Base-by-base conservation (phyloP, 2,329 filamentous ascomycete genomes). In the Coniosporium tulheliwenetii region DNA sequence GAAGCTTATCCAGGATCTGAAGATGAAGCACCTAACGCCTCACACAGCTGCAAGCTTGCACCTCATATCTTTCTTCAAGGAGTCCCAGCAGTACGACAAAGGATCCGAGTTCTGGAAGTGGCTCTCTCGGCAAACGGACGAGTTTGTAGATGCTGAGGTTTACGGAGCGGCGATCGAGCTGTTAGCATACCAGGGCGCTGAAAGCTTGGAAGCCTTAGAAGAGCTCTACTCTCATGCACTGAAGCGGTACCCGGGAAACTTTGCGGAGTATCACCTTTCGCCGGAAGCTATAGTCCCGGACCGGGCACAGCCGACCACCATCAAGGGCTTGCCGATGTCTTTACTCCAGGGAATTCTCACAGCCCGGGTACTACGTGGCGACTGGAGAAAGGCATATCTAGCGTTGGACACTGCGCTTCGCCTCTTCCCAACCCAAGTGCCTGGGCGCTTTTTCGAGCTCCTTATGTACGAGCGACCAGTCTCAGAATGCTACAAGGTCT, bases 91-190 rank as follows among this genome's bases (percentile, higher is more conserved):
- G 33, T 66, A 57, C 44, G 48, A 57, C 4, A 48, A 55, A 37
- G 64, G 59, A 5, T 46, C 50, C 16, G 48, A 52, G 2, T 66
- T 71, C 45, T 73, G 69, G 69, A 47, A 54, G 14, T 71, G 67
- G 67, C 54, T 72, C 10, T 46, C 55, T 16, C 42, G 50, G 3
- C 61, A 67, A 45, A 59, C 62, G 37, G 59, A 66, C 13, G 50
- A 53, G 5, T 59, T 60, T 39, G 56, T 67, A 8, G 59, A 62
- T 39, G 50, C 55, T 12, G 51, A 56, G 4, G 62, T 66, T 0
- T 71, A 71, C 44, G 68, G 67, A 5, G 61, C 61, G 7, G 67
- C 65, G 1, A 68, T 73, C 29, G 66, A 71, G 45, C 50, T 69
- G 34, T 51, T 69, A 39, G 63, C 66, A 9, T 58, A 59, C 10